Evolutionary conservation across 139 green algal genomes (phyloP), one percentile per base, ranked within the genome.

Genomic region (Pleodorina starrii): DNA sequence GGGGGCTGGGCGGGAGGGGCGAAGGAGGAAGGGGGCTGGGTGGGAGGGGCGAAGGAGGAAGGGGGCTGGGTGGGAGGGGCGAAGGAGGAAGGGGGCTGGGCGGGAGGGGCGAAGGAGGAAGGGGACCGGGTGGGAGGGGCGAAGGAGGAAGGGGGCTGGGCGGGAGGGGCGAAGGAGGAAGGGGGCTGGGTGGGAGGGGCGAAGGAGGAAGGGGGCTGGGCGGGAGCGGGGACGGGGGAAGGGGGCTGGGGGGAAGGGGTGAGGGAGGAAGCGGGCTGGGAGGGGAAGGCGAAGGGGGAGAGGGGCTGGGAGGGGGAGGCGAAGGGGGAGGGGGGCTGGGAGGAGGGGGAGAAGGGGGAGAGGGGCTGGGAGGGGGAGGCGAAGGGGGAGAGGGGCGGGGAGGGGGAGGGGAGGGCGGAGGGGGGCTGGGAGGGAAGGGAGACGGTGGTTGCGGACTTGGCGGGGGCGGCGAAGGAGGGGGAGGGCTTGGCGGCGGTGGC

Each of bases 121-220:
- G 40, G 25, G 80, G 57, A 0, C 38, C 14, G 0, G 44, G 68
- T 7, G 86, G 74, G 16, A n/a, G 40, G 46, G 76, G 77, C 16
- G 87, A 38, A 11, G 36, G 40, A 4, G 87, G 87, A 10, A n/a
- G 27, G 27, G 87, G 78, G 50, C 50, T 73, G 21, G 78, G 78
- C 0, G 78, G 78, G 14, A 38, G 42, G 19, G 68, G 68, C 1
- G 68, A 32, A 43, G 68, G 68, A 2, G 68, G 48, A 7, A 38
- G 76, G 0, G 76, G 48, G 32, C 11, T 32, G n/a, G 74, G 74
- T 0, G 74, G 74, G 23, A 23, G 74, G 12, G 74, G 74, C 17
- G 44, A 46, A 11, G 74, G 44, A 3, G 74, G 74, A 10, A 23
- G 5, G 11, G 74, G 74, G 29, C 23, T 21, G 29, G 44, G 74